Evolutionary conservation across 441 rosid species (phyloP).

Genomic region (Cnidoscolus chayamansa): DNA sequence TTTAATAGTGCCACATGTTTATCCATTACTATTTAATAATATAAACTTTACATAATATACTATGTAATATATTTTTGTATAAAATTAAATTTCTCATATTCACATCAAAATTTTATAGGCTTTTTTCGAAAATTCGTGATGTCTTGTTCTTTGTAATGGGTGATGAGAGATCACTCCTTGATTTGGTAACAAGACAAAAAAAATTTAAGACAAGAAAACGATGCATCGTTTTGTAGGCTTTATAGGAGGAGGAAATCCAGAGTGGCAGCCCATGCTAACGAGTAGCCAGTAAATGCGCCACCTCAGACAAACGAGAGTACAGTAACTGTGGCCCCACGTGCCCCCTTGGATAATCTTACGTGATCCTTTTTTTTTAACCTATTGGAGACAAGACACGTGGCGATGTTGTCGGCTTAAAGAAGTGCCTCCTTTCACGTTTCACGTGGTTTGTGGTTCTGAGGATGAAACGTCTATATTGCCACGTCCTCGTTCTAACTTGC

Average conservation of each 20-base stretch:
- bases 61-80: too few species aligned
- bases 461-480: slow-evolving; percentile 38
- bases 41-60: too few species aligned
- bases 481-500: slow-evolving; percentile 42
- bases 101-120: too few species aligned
- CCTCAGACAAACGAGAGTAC: slow-evolving; percentile 11
- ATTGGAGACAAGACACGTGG: slow-evolving; percentile 31
- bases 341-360: slow-evolving; percentile 4
- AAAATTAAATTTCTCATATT: too few species aligned
- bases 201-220: not conserved
- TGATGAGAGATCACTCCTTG: too few species aligned
- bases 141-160: too few species aligned
- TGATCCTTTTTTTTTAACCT: slow-evolving; percentile 10
- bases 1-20: too few species aligned
- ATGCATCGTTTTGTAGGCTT: not conserved
- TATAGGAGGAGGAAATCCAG: not conserved
- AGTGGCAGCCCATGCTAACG: not conserved
- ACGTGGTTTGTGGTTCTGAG: slow-evolving; percentile 14
- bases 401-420: slow-evolving; percentile 21
- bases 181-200: too few species aligned
- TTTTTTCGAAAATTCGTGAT: too few species aligned
- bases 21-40: too few species aligned
- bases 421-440: slow-evolving; percentile 38
- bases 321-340: not conserved
- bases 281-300: slow-evolving; percentile 7